A percentile compares a stretch with the other conserved stretches of the same genome.
Conservation (phyloP, 257 asterid species). For the Solanum phureja region DNA sequence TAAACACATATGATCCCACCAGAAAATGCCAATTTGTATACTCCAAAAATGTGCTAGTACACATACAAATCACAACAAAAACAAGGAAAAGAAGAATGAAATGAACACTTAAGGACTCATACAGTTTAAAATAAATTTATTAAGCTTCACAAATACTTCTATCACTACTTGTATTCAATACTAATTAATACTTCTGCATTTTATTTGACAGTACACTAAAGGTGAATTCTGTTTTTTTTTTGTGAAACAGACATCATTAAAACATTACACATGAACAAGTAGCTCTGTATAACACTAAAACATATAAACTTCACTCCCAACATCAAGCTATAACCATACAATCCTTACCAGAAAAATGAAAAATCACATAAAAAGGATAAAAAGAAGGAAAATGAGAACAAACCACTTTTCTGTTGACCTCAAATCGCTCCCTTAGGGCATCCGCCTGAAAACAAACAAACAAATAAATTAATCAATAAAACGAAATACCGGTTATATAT, state of each 20-base stretch:
- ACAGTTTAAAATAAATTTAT: neutral
- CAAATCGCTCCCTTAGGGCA: constrained; percentile 71
- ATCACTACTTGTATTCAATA: neutral
- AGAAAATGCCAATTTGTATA: neutral
- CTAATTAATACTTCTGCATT: neutral
- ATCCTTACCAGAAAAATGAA: neutral
- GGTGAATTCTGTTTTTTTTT: neutral
- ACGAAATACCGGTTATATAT: neutral
- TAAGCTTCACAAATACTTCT: neutral
- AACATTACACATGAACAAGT: neutral
- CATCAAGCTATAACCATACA: neutral
- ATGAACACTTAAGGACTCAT: neutral
- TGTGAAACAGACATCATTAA: neutral
- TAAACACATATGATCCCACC: neutral
- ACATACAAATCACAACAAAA: neutral
- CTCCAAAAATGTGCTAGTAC: neutral
- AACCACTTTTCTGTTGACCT: constrained; percentile 70
- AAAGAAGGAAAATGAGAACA: neutral
- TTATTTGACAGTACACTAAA: neutral
- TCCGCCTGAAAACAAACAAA: constrained; percentile 48
- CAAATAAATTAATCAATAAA: neutral
- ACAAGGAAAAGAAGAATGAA: neutral
- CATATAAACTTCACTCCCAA: neutral
- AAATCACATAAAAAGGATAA: neutral
- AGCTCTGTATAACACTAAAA: neutral